phyloP scores from a whole-genome alignment of 1,284 basidiomycete species.

The Neonothopanus nambi region DNA sequence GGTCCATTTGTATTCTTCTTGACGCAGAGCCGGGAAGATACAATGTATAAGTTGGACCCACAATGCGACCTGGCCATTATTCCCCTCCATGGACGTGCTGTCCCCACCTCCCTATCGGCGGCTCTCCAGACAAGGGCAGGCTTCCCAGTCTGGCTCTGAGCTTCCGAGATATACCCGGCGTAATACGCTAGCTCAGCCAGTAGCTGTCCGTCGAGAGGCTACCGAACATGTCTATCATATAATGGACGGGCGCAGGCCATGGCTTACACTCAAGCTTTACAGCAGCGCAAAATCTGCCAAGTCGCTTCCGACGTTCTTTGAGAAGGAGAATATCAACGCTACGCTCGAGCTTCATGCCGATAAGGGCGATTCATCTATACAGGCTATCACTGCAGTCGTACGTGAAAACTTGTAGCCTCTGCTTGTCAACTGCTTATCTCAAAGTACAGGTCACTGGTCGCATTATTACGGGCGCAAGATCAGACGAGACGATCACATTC shows the following conservation, averaged over 20 bases:
- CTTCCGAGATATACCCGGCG: constrained; percentile 49
- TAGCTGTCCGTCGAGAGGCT: constrained; percentile 37
- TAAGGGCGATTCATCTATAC: constrained; percentile 45
- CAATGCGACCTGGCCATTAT: constrained; percentile 17
- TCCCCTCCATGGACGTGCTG: constrained; percentile 39
- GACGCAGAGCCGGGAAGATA: constrained; percentile 19
- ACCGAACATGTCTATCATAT: constrained; percentile 46
- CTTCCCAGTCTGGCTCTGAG: constrained; percentile 41
- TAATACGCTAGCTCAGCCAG: constrained; percentile 39
- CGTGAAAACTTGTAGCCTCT: constrained; percentile 13
- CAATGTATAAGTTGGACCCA: constrained; percentile 31
- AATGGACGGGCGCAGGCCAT: constrained; percentile 33
- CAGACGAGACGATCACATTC: constrained; percentile 43
- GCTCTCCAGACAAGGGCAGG: constrained; percentile 46
- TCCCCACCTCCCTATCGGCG: constrained; percentile 49
- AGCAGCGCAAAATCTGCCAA: constrained; percentile 12
- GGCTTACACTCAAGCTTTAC: constrained; percentile 8
- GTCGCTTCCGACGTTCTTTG: constrained; percentile 26
- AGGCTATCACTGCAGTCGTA: constrained; percentile 42
- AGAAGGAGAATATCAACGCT: constrained; percentile 49
- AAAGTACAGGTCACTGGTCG: constrained; percentile 37
- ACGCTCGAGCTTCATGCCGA: constrained; percentile 43
- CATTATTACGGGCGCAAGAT: constrained; percentile 43
- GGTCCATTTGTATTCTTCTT: no score
- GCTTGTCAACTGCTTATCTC: not conserved